These are phyloP conservation scores for Oxytropis ochrocephala DNA, from an alignment of 306 rosid species.

Conservation along the genomic window DNA sequence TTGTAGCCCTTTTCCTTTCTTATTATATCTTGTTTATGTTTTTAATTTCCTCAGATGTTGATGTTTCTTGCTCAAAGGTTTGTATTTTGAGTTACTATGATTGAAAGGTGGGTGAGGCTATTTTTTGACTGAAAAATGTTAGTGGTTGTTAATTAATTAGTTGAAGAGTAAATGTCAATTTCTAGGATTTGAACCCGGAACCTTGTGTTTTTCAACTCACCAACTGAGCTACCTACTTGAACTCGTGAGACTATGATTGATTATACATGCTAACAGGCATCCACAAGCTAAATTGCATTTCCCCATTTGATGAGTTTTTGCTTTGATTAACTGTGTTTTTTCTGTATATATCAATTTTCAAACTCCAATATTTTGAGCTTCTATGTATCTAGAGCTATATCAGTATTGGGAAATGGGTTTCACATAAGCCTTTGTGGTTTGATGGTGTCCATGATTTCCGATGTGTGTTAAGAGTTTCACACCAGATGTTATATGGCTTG, in stretches of 20 bases:
- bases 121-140: too few relatives aligned
- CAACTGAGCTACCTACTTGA: too few relatives aligned
- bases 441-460: neutral
- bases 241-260: neutral
- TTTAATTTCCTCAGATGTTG: neutral
- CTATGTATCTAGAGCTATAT: neutral
- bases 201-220: too few relatives aligned
- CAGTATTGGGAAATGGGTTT: neutral
- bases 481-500: too few relatives aligned
- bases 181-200: too few relatives aligned
- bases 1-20: neutral
- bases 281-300: constrained; percentile 3
- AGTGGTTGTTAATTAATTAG: too few relatives aligned
- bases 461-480: too few relatives aligned
- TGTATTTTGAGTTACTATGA: constrained; percentile 18
- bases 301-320: neutral
- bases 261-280: neutral
- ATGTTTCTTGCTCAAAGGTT: constrained; percentile 6
- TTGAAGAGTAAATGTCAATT: too few relatives aligned
- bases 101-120: too few relatives aligned
- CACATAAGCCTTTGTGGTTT: neutral
- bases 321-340: neutral
- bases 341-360: neutral
- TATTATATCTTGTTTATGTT: neutral
- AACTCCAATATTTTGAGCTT: neutral